Evolutionary conservation across 139 green algal species (phyloP).

Genomic region (Chlamydomonas sphaeroides): DNA sequence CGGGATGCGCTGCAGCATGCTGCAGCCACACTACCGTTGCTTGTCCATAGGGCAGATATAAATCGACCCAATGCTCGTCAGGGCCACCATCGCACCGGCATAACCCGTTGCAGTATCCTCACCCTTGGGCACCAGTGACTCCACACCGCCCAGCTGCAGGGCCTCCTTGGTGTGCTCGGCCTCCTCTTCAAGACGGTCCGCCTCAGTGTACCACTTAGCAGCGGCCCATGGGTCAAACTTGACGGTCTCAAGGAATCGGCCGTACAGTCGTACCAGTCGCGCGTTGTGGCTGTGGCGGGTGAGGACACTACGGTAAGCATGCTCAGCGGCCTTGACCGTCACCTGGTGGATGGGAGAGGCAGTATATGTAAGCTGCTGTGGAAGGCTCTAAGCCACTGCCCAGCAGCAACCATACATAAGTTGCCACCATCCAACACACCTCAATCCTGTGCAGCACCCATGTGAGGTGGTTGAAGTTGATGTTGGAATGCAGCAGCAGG

Average conservation of each 20-base stretch:
- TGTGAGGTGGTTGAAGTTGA: slow-evolving; percentile 17
- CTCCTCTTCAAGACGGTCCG: slow-evolving; percentile 26
- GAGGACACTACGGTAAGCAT: slow-evolving; percentile 17
- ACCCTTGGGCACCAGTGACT: slow-evolving; percentile 2
- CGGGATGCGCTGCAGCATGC: too few relatives aligned
- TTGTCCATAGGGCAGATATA: too few relatives aligned
- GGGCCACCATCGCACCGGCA: too few relatives aligned
- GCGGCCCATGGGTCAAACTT: slow-evolving; percentile 45
- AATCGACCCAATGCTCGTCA: too few relatives aligned
- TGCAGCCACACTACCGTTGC: too few relatives aligned
- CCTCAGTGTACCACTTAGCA: slow-evolving; percentile 26
- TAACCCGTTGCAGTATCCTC: too few relatives aligned
- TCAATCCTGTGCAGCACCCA: neutral
- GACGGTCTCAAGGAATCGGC: slow-evolving; percentile 42
- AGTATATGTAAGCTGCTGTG: neutral
- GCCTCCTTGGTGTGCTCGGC: slow-evolving; percentile 42
- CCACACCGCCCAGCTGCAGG: slow-evolving; percentile 20
- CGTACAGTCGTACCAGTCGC: slow-evolving; percentile 38
- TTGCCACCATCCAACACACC: too few relatives aligned
- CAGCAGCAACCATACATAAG: too few relatives aligned
- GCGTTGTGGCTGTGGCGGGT: slow-evolving; percentile 9
- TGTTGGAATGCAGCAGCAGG: slow-evolving; percentile 11
- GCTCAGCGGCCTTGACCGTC: slow-evolving; percentile 27
- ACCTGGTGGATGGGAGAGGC: slow-evolving; percentile 23
- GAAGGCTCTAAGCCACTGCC: neutral